These are phyloP conservation scores for Russula ochroleuca DNA, from an alignment of 768 basidiomycete species.

Conservation along the genomic window DNA sequence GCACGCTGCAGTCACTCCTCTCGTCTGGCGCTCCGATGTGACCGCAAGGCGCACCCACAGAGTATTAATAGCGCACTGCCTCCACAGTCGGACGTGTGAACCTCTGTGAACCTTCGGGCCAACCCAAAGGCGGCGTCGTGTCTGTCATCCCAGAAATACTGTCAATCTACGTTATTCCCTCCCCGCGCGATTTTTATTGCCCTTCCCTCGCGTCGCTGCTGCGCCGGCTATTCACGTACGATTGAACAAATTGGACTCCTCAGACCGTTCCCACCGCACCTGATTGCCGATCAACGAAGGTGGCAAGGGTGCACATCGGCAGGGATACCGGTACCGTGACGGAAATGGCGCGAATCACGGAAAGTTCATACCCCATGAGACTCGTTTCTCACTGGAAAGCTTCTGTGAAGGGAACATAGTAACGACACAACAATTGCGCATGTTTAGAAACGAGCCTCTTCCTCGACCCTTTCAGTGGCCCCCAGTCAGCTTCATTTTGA, in stretches of 20 bases:
- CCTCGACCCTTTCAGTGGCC: background rate
- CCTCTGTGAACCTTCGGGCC: too few relatives aligned
- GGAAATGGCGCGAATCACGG: background rate
- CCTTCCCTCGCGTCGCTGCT: too few relatives aligned
- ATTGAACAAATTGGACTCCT: background rate
- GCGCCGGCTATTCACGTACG: background rate
- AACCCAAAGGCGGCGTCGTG: too few relatives aligned
- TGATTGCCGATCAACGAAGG: background rate
- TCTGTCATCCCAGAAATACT: background rate
- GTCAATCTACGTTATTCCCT: background rate
- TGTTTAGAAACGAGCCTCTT: background rate
- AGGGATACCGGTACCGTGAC: too few relatives aligned
- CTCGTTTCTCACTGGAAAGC: background rate
- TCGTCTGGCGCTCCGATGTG: background rate
- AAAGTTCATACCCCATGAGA: background rate
- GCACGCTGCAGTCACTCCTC: background rate
- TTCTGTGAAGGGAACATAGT: background rate
- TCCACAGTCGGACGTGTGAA: too few relatives aligned
- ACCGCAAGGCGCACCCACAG: background rate
- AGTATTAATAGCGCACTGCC: too few relatives aligned
- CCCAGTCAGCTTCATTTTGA: too few relatives aligned
- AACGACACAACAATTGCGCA: background rate
- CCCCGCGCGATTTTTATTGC: background rate
- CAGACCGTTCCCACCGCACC: background rate
- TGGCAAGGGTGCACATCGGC: background rate